Evolutionary conservation across 495 filamentous ascomycete genomes (phyloP).

Genomic region (Penicillium canariense): DNA sequence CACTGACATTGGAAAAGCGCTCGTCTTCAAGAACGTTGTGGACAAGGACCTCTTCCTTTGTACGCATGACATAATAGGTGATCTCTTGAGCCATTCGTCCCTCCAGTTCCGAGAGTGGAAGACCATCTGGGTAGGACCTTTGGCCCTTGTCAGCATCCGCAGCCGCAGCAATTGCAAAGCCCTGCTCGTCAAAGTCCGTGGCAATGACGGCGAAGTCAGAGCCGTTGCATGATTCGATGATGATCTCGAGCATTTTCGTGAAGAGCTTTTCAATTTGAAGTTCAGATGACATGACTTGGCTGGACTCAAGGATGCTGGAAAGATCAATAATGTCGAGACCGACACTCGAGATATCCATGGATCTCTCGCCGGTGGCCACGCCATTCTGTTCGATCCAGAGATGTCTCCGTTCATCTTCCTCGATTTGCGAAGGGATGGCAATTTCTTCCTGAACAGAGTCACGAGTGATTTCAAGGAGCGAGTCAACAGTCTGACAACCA

Average conservation of each 20-base stretch:
- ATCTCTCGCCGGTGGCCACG: constrained; percentile 31
- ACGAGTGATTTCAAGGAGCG: constrained; percentile 46
- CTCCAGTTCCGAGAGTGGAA: constrained; percentile 61
- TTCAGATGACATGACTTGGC: constrained; percentile 87
- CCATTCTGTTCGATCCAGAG: constrained; percentile 73
- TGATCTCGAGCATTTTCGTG: constrained; percentile 87
- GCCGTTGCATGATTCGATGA: constrained; percentile 78
- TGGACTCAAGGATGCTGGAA: constrained; percentile 81
- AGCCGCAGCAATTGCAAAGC: constrained; percentile 76
- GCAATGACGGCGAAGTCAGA: constrained; percentile 79
- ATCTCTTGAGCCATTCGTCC: constrained; percentile 74
- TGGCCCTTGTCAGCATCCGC: constrained; percentile 65
- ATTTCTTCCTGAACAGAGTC: constrained; percentile 56
- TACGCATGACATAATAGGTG: constrained; percentile 77
- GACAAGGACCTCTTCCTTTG: constrained; percentile 79
- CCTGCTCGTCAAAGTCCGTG: constrained; percentile 65
- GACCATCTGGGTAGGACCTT: constrained; percentile 54
- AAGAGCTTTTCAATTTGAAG: constrained; percentile 80
- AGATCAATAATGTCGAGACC: constrained; percentile 79
- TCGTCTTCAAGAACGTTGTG: constrained; percentile 82
- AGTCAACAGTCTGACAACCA: constrained; percentile 68
- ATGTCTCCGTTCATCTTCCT: constrained; percentile 60
- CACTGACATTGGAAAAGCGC: constrained; percentile 77
- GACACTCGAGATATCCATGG: constrained; percentile 45
- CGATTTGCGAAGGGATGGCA: constrained; percentile 39